A percentile compares a stretch with the other conserved stretches of the same genome.
Evolutionary conservation across 352 stramenopile genomes (phyloP).

Genomic region (Albugo laibachii): DNA sequence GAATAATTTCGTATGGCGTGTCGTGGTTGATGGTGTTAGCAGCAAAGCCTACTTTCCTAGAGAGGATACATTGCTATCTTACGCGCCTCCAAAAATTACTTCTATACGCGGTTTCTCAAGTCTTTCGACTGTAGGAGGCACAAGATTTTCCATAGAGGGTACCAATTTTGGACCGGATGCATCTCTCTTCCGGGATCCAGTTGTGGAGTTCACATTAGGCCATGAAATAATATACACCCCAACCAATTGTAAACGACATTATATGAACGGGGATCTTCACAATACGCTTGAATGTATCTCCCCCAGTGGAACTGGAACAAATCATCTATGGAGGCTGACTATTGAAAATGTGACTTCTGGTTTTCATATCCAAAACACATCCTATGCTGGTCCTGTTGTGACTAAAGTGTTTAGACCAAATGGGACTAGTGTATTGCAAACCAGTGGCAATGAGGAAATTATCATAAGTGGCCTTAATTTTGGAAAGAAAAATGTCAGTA

Average conservation of each 20-base stretch:
- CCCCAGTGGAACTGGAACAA: constrained; percentile 19
- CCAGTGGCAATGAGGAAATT: constrained; percentile 25
- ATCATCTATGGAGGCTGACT: constrained; percentile 20
- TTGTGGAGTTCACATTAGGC: constrained; percentile 30
- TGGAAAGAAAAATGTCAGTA: constrained; percentile 13
- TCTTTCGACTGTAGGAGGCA: constrained; percentile 18
- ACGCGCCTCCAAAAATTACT: constrained; percentile 15
- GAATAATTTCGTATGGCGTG: constrained; percentile 14
- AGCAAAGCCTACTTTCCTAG: constrained; percentile 4
- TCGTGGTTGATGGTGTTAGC: constrained; percentile 16
- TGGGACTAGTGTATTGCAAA: constrained; percentile 23
- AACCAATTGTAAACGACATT: constrained; percentile 35
- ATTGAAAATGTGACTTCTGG: constrained; percentile 17
- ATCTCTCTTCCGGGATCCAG: constrained; percentile 19
- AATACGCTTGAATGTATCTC: constrained; percentile 30
- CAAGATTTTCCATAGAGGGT: constrained; percentile 25
- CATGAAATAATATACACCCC: constrained; percentile 11
- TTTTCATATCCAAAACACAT: constrained; percentile 18
- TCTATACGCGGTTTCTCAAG: constrained; percentile 23
- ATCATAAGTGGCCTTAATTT: constrained; percentile 43
- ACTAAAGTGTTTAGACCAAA: constrained; percentile 25
- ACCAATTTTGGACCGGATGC: constrained; percentile 26
- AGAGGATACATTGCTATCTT: constrained; percentile 4
- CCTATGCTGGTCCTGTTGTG: constrained; percentile 32
- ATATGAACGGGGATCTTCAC: constrained; percentile 16